A percentile compares a stretch with the other conserved stretches of the same genome.
phyloP scores from a whole-genome alignment of 106 monocot species.

The Amphibolis antarctica region DNA sequence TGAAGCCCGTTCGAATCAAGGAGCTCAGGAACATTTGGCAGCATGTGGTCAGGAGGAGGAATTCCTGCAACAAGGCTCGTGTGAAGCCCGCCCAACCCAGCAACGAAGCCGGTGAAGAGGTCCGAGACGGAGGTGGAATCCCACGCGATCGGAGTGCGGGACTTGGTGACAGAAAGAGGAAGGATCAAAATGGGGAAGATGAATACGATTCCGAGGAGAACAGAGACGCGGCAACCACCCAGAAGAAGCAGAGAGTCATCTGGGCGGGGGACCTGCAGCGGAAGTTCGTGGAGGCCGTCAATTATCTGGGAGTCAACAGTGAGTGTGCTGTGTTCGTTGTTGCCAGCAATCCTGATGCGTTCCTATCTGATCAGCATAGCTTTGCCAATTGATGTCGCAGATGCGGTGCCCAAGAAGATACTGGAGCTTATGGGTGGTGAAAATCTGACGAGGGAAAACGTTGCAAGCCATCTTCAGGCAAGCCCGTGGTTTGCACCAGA shows the following conservation, averaged over 20 bases:
- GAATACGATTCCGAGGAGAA: slow-evolving; percentile 26
- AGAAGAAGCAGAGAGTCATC: slow-evolving; percentile 53
- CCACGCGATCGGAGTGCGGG: slow-evolving; percentile 9
- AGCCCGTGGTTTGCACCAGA: not conserved
- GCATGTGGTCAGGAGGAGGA: slow-evolving; percentile 9
- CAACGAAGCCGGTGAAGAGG: not conserved
- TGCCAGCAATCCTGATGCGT: not conserved
- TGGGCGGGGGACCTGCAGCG: slow-evolving; percentile 57
- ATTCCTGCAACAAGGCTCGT: not conserved
- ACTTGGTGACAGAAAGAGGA: slow-evolving; percentile 30
- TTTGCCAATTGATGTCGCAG: slow-evolving; percentile 37
- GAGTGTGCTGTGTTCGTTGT: slow-evolving; percentile 8
- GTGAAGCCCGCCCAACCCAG: not conserved
- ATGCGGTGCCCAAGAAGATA: slow-evolving; percentile 83
- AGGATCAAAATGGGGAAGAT: slow-evolving; percentile 35
- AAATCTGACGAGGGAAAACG: slow-evolving; percentile 72
- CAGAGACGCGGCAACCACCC: slow-evolving; percentile 20
- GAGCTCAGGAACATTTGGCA: slow-evolving; percentile 15
- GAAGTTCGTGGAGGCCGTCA: slow-evolving; percentile 63
- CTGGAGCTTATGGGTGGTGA: slow-evolving; percentile 78
- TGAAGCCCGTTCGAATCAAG: slow-evolving; percentile 11
- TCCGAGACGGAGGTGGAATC: not conserved
- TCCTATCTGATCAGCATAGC: not conserved
- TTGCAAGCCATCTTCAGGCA: slow-evolving; percentile 80
- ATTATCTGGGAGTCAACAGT: slow-evolving; percentile 63